A percentile compares a stretch with the other conserved stretches of the same genome.
Conservation (phyloP, 495 filamentous ascomycete genomes). For the Wilcoxina mikolae region DNA sequence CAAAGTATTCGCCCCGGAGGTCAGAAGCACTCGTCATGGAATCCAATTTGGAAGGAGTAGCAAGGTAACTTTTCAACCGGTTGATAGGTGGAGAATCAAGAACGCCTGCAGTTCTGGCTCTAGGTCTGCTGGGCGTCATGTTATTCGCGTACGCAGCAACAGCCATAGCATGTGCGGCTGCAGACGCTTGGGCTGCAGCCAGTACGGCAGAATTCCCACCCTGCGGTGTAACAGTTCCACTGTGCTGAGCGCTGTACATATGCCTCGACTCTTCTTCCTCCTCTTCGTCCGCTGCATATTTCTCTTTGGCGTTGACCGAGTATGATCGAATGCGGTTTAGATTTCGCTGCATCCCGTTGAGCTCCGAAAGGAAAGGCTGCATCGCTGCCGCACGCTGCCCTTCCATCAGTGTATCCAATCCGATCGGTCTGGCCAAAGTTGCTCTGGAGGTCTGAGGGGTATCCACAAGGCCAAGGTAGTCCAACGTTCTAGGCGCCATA, state of each 20-base stretch:
- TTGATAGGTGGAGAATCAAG: slow-evolving; percentile 67
- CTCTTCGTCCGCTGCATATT: slow-evolving; percentile 87
- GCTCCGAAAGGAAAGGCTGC: slow-evolving; percentile 61
- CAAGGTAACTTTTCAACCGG: slow-evolving; percentile 60
- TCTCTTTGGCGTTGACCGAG: slow-evolving; percentile 96
- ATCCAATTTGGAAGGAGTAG: slow-evolving; percentile 68
- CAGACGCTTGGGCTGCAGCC: slow-evolving; percentile 59
- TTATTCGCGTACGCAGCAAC: slow-evolving; percentile 66
- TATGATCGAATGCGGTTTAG: slow-evolving; percentile 87
- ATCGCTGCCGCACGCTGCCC: slow-evolving; percentile 38
- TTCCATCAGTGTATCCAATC: slow-evolving; percentile 40
- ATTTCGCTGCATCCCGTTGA: slow-evolving; percentile 59
- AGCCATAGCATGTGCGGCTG: slow-evolving; percentile 82
- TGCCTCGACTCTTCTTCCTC: slow-evolving; percentile 68
- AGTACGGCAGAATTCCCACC: slow-evolving; percentile 45
- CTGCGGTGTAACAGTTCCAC: slow-evolving; percentile 21
- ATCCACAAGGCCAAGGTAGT: slow-evolving; percentile 89
- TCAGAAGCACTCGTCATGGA: slow-evolving; percentile 71
- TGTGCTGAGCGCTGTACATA: slow-evolving; percentile 36
- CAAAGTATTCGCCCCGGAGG: slow-evolving; percentile 36
- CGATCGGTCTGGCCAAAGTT: slow-evolving; percentile 47
- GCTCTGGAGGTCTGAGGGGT: slow-evolving; percentile 72
- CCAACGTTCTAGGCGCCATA: slow-evolving; percentile 73
- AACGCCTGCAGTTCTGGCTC: slow-evolving; percentile 80
- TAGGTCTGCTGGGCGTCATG: slow-evolving; percentile 52